Evolutionary conservation across 1,284 basidiomycete species (phyloP).

Genomic region (Clitocybe nebularis): DNA sequence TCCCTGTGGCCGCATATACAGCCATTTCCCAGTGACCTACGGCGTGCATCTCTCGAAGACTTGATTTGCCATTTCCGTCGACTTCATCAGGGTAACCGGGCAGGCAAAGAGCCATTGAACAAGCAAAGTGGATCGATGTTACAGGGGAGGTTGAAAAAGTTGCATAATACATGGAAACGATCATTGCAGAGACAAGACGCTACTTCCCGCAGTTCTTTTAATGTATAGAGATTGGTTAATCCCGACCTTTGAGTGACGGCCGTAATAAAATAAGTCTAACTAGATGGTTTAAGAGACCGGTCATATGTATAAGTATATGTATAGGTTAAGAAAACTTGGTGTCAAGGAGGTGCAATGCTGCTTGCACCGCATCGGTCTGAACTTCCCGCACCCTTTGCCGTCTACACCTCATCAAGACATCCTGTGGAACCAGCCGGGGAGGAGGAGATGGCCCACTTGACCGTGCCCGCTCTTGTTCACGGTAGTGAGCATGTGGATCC

Average conservation of each 20-base stretch:
- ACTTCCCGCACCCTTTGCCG: constrained; percentile 66
- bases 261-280: neutral
- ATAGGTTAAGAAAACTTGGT: constrained; percentile 48
- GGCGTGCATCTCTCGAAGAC: constrained; percentile 36
- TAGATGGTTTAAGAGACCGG: neutral
- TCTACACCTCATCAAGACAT: constrained; percentile 57
- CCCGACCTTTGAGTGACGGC: neutral
- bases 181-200: too few relatives aligned
- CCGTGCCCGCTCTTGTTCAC: constrained; percentile 38
- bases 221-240: neutral
- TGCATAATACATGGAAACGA: constrained; percentile 19
- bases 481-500: constrained; percentile 52
- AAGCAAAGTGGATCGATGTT: constrained; percentile 27
- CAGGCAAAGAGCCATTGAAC: constrained; percentile 18
- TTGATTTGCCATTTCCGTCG: constrained; percentile 43
- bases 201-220: too few relatives aligned
- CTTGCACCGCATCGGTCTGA: constrained; percentile 70
- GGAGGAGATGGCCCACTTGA: constrained; percentile 31
- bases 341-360: constrained; percentile 77
- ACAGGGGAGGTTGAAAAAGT: constrained; percentile 22
- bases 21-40: constrained; percentile 50
- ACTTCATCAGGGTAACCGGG: constrained; percentile 24
- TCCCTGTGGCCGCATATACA: constrained; percentile 63
- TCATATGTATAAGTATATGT: constrained; percentile 1
- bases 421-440: constrained; percentile 54